Evolutionary conservation across 805 yeast genomes (phyloP).

Genomic region (Aciculoconidium aculeatum): DNA sequence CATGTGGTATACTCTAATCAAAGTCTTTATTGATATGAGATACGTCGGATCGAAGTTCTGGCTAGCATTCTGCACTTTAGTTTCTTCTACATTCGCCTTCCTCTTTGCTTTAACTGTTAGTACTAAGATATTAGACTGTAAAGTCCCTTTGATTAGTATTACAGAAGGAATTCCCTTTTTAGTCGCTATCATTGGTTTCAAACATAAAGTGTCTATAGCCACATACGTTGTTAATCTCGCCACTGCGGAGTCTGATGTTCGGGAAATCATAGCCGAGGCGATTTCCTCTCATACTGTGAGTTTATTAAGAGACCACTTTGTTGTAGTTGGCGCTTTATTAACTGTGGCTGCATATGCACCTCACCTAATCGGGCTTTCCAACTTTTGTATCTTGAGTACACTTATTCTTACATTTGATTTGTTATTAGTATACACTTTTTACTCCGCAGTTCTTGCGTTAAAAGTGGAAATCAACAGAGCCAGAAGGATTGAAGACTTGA

Average conservation of each 20-base stretch:
- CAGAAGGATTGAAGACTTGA: conserved; percentile 71
- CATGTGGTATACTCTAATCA: conserved; percentile 77
- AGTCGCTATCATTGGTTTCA: conserved; percentile 88
- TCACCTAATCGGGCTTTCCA: conserved; percentile 66
- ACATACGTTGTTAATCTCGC: conserved; percentile 40
- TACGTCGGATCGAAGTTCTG: conserved; percentile 79
- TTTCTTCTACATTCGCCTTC: conserved; percentile 79
- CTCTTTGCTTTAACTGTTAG: conserved; percentile 66
- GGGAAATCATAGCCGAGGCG: conserved; percentile 38
- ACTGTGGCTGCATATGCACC: conserved; percentile 62
- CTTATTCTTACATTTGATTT: conserved; percentile 68
- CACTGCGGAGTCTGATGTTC: conserved; percentile 35
- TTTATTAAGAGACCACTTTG: conserved; percentile 67
- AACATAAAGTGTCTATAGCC: conserved; percentile 73
- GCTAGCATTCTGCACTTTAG: conserved; percentile 74
- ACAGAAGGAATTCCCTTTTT: conserved; percentile 92
- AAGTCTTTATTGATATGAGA: conserved; percentile 71
- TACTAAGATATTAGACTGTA: conserved; percentile 47
- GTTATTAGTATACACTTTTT: conserved; percentile 71
- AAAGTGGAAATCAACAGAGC: conserved; percentile 86
- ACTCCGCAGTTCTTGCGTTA: conserved; percentile 74
- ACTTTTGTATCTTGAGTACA: conserved; percentile 73
- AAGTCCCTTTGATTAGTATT: conserved; percentile 66
- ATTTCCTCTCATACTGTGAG: conserved; percentile 40
- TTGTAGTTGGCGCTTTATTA: conserved; percentile 65